phyloP scores from a whole-genome alignment of 345 rosid species.

The Arabis hirsuta region DNA sequence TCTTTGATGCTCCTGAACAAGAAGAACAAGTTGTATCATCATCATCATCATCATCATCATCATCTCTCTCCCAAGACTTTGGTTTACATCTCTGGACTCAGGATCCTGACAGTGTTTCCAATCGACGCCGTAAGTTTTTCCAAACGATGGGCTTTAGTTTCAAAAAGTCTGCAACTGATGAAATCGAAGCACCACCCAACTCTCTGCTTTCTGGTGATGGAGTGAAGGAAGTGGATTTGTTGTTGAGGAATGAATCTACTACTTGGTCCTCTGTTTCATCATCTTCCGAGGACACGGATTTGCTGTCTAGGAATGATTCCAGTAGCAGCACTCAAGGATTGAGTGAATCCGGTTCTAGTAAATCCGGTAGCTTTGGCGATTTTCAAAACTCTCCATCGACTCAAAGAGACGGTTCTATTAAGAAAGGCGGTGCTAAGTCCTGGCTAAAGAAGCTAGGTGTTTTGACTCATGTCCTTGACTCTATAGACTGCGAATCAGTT shows the following conservation, averaged over 20 bases:
- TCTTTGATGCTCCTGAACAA: constrained; percentile 70
- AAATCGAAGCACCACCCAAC: background rate
- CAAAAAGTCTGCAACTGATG: constrained; percentile 6
- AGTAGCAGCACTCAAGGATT: constrained; percentile 22
- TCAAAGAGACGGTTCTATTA: constrained; percentile 26
- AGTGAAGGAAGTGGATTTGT: constrained; percentile 44
- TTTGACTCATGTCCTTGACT: constrained; percentile 41
- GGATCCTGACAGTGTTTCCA: constrained; percentile 47
- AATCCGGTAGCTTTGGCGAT: constrained; percentile 39
- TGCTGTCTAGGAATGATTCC: constrained; percentile 21
- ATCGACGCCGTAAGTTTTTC: constrained; percentile 51
- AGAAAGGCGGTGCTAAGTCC: constrained; percentile 35
- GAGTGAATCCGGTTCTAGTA: constrained; percentile 33
- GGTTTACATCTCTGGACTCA: constrained; percentile 48
- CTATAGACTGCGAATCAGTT: constrained; percentile 43
- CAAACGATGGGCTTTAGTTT: constrained; percentile 50
- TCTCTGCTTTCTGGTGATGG: constrained; percentile 10
- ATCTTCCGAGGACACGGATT: constrained; percentile 21
- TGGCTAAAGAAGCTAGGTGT: constrained; percentile 58
- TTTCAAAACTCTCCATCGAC: constrained; percentile 6
- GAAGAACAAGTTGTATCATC: no score
- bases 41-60: no score
- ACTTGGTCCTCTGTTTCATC: constrained; percentile 33
- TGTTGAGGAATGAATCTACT: constrained; percentile 46
- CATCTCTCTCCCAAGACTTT: constrained; percentile 36